Conservation (phyloP, 441 rosid genomes). For the Gossypium gossypioides region DNA sequence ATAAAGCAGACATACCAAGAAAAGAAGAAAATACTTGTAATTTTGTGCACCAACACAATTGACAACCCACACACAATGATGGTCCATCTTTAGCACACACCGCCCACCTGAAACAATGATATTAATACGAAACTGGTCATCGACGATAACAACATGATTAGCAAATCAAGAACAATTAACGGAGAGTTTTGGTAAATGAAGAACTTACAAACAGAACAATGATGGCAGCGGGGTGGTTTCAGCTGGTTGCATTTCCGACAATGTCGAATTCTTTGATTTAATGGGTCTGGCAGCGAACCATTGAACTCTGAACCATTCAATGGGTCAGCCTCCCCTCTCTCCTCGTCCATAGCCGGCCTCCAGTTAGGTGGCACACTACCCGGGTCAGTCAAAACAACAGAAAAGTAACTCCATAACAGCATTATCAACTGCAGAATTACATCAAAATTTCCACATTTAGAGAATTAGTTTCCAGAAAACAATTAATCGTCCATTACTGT, state of each 20-base stretch:
- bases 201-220: constrained; percentile 78
- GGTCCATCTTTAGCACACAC: constrained; percentile 85
- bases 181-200: background rate
- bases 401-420: constrained; percentile 83
- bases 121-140: constrained; percentile 1
- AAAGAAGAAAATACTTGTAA: constrained; percentile 78
- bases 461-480: constrained; percentile 5
- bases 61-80: constrained; percentile 94
- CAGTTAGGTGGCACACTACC: constrained; percentile 75
- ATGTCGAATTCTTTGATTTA: constrained; percentile 45
- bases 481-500: background rate
- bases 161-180: background rate
- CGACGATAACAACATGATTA: background rate
- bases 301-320: constrained; percentile 45
- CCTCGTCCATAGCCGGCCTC: constrained; percentile 60
- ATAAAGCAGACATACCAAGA: constrained; percentile 48
- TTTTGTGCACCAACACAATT: constrained; percentile 82
- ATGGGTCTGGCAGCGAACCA: constrained; percentile 37
- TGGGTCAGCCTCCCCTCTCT: constrained; percentile 63
- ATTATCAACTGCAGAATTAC: constrained; percentile 49
- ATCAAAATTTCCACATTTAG: constrained; percentile 14
- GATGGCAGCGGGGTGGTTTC: constrained; percentile 84
- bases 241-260: constrained; percentile 74
- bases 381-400: constrained; percentile 75
- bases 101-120: constrained; percentile 51